Conservation (phyloP, 139 green algal species). For the Spirogloea muscicola region DNA sequence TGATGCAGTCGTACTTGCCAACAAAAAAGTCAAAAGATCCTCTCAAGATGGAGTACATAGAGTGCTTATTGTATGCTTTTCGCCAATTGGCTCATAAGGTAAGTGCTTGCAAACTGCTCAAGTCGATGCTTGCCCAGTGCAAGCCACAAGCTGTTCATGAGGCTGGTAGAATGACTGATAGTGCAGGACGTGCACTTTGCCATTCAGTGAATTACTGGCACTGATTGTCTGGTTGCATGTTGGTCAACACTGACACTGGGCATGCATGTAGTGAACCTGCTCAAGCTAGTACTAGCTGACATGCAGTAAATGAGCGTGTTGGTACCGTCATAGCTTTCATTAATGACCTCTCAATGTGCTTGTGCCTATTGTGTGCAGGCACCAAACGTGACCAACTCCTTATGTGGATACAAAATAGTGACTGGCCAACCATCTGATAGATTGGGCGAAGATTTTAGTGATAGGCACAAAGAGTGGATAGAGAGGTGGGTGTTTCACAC, state of each 20-base stretch:
- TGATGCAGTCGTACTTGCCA: slow-evolving; percentile 25
- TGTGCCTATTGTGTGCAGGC: slow-evolving; percentile 3
- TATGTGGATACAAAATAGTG: slow-evolving; percentile 47
- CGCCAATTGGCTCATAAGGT: slow-evolving; percentile 42
- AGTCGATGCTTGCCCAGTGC: neutral
- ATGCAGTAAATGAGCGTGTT: neutral
- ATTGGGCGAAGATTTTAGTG: slow-evolving; percentile 43
- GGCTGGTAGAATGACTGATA: neutral
- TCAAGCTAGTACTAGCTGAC: neutral
- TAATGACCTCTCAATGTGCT: neutral
- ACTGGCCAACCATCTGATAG: slow-evolving; percentile 46
- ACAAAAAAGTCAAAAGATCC: slow-evolving; percentile 10
- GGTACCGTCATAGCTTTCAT: neutral
- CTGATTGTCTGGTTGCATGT: too few species aligned
- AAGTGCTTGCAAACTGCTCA: neutral
- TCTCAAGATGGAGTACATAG: slow-evolving; percentile 1
- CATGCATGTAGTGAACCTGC: too few species aligned
- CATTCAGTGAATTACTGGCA: neutral
- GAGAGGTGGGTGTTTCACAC: slow-evolving; percentile 11
- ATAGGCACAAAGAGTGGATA: slow-evolving; percentile 34
- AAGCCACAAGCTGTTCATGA: neutral
- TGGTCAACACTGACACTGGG: too few species aligned
- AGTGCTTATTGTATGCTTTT: slow-evolving; percentile 42
- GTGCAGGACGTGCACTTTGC: neutral
- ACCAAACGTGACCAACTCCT: slow-evolving; percentile 37